phyloP scores from a whole-genome alignment of 1,284 basidiomycete species.

The Apiotrichum porosum region DNA sequence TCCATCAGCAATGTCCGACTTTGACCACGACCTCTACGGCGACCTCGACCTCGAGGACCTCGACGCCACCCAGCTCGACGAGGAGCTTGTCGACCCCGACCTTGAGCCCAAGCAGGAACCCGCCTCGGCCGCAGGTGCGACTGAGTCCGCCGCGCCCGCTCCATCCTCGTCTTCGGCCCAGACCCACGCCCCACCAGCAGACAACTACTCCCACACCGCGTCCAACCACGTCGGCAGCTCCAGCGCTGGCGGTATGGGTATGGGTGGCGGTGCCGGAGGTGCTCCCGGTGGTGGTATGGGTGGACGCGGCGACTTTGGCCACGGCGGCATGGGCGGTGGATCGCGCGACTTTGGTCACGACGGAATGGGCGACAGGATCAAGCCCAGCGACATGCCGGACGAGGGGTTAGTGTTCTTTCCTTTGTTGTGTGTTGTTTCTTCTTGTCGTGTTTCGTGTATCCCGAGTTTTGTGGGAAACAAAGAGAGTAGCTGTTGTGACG shows the following conservation, averaged over 20 bases:
- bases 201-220: too few relatives aligned
- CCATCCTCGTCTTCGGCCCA: neutral
- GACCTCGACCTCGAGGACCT: conserved; percentile 40
- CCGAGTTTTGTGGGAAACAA: too few relatives aligned
- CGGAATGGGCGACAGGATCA: conserved; percentile 49
- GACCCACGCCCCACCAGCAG: neutral
- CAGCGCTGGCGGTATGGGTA: too few relatives aligned
- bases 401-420: conserved; percentile 77
- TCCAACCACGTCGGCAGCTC: neutral
- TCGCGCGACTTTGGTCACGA: neutral
- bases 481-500: too few relatives aligned
- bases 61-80: conserved; percentile 37
- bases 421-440: conserved; percentile 12
- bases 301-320: too few relatives aligned
- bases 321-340: neutral
- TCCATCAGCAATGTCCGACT: conserved; percentile 42
- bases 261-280: too few relatives aligned
- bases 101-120: conserved; percentile 4
- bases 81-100: conserved; percentile 35
- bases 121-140: neutral
- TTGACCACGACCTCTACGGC: conserved; percentile 39
- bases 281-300: too few relatives aligned
- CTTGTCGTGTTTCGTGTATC: neutral
- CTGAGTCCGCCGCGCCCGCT: neutral
- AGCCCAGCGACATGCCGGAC: conserved; percentile 94